Evolutionary conservation across 805 yeast genomes (phyloP).

Genomic region (Gaillardinia entomophila): DNA sequence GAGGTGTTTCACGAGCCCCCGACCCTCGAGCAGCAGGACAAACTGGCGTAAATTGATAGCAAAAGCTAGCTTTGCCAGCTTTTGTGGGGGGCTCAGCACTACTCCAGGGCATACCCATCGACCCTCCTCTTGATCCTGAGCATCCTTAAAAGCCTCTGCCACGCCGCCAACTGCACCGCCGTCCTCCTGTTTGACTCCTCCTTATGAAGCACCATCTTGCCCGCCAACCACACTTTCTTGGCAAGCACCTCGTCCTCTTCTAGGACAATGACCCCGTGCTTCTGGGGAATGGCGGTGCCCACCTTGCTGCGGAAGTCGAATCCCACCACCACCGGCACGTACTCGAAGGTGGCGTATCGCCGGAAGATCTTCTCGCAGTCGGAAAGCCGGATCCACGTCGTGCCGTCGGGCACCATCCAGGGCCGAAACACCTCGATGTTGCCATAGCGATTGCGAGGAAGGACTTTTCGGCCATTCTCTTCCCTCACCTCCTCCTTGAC

Average conservation of each 20-base stretch:
- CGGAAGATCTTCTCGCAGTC: conserved; percentile 14
- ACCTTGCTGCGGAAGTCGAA: conserved; percentile 17
- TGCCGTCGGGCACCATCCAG: conserved; percentile 24
- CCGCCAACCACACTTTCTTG: conserved; percentile 21
- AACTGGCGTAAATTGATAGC: too few species aligned
- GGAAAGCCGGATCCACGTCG: conserved; percentile 20
- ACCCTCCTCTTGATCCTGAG: conserved; percentile 3
- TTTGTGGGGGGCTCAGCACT: too few species aligned
- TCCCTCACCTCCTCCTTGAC: conserved; percentile 6
- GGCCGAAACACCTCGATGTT: conserved; percentile 24
- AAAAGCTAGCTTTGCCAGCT: too few species aligned
- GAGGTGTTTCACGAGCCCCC: too few species aligned
- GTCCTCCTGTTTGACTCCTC: conserved; percentile 1
- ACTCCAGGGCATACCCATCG: too few species aligned
- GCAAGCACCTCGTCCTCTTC: conserved; percentile 8
- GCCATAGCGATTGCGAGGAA: conserved; percentile 26
- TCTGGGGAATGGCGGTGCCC: conserved; percentile 21
- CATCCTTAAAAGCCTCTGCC: conserved; percentile 4
- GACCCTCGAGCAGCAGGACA: too few species aligned
- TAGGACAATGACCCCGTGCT: conserved; percentile 22
- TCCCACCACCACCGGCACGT: conserved; percentile 27
- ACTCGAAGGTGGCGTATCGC: conserved; percentile 11
- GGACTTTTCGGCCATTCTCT: conserved; percentile 1
- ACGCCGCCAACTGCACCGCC: conserved; percentile 5
- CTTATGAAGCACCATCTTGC: conserved; percentile 8